Conservation (phyloP, 805 yeast genomes). For the Kluyveromyces nonfermentans region DNA sequence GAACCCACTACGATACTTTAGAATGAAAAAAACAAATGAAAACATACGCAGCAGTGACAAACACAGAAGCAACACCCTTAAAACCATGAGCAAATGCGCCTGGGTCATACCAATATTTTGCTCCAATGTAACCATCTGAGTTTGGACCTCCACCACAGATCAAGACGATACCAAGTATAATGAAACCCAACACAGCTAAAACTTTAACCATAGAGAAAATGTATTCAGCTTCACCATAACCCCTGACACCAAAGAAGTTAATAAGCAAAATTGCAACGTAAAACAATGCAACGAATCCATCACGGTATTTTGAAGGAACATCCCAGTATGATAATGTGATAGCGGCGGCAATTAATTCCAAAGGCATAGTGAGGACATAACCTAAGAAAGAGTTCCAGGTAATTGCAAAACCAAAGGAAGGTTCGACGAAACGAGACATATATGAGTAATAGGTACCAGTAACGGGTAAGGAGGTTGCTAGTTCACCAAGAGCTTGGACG, state of each 20-base stretch:
- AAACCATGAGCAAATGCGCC: conserved; percentile 56
- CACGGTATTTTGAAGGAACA: conserved; percentile 35
- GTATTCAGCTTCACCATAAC: conserved; percentile 47
- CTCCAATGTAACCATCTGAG: conserved; percentile 36
- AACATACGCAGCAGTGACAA: conserved; percentile 38
- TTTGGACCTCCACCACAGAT: conserved; percentile 39
- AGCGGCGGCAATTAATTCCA: conserved; percentile 44
- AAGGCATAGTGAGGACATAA: conserved; percentile 41
- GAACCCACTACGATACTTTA: background rate
- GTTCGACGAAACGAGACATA: conserved; percentile 47
- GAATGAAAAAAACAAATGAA: background rate
- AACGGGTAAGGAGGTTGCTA: conserved; percentile 53
- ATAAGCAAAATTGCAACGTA: conserved; percentile 37
- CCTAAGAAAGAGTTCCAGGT: conserved; percentile 48
- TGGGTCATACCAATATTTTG: conserved; percentile 39
- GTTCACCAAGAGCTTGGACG: conserved; percentile 54
- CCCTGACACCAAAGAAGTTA: conserved; percentile 45
- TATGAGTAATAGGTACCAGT: conserved; percentile 55
- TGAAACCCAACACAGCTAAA: conserved; percentile 41
- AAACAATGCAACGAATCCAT: conserved; percentile 40
- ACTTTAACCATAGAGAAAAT: conserved; percentile 40
- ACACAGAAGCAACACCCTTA: conserved; percentile 43
- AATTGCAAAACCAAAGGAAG: conserved; percentile 52
- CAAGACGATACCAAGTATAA: conserved; percentile 43
- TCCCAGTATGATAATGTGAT: conserved; percentile 45